These are phyloP conservation scores for button mushroom (Agaricus bisporus) DNA, from an alignment of 768 basidiomycete species.

Conservation along the genomic window DNA sequence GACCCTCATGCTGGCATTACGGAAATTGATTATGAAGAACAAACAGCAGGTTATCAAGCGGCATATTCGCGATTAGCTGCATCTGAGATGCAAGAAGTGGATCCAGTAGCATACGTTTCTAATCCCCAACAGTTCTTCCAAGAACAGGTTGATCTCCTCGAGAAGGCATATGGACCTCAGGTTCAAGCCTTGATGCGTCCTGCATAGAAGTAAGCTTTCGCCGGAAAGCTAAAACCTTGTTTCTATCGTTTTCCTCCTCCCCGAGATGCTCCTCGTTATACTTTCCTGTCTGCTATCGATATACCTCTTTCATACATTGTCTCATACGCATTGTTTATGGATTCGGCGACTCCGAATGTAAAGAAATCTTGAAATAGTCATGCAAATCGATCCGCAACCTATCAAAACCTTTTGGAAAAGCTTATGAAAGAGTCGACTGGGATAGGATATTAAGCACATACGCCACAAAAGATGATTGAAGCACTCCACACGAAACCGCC, in stretches of 20 bases:
- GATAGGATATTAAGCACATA: conserved; percentile 12
- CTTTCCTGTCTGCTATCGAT: neutral
- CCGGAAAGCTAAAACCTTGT: no score
- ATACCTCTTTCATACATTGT: neutral
- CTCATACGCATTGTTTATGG: neutral
- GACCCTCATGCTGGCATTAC: conserved; percentile 56
- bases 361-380: conserved; percentile 22
- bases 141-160: conserved; percentile 34
- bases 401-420: conserved; percentile 19
- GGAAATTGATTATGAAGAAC: conserved; percentile 86
- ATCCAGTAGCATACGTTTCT: conserved; percentile 56
- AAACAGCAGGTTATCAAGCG: conserved; percentile 86
- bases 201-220: neutral
- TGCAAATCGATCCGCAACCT: conserved; percentile 21
- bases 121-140: conserved; percentile 52
- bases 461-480: conserved; percentile 38
- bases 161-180: conserved; percentile 28
- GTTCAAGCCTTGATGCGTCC: conserved; percentile 33
- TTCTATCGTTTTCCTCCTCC: no score
- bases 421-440: neutral
- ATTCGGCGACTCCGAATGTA: conserved; percentile 16
- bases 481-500: conserved; percentile 27
- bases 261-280: neutral
- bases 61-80: conserved; percentile 91
- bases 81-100: conserved; percentile 49